Conservation (phyloP, 2,329 filamentous ascomycete species). For the Diplodia intermedia region DNA sequence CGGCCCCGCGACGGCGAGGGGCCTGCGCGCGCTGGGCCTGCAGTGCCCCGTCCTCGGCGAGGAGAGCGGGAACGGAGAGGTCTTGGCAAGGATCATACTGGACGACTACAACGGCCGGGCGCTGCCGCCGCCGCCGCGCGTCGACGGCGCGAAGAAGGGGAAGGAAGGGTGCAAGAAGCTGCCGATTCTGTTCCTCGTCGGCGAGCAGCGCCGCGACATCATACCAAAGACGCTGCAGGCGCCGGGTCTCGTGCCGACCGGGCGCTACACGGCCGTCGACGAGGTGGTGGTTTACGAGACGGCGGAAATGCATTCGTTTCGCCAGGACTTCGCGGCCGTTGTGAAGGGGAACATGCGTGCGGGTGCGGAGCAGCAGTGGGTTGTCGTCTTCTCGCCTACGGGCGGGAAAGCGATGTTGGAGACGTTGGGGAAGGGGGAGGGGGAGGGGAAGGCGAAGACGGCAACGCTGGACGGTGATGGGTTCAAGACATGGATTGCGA, state of each 20-base stretch:
- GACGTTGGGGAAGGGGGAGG: conserved; percentile 57
- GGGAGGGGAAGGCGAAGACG: conserved; percentile 44
- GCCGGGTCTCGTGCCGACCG: conserved; percentile 52
- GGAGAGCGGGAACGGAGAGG: conserved; percentile 84
- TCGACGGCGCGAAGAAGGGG: conserved; percentile 36
- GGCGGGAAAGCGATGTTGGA: conserved; percentile 67
- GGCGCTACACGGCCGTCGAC: conserved; percentile 68
- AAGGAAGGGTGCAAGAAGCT: conserved; percentile 55
- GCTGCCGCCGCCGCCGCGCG: conserved; percentile 26
- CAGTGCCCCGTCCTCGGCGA: conserved; percentile 72
- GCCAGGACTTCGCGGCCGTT: conserved; percentile 65
- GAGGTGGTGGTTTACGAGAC: conserved; percentile 90
- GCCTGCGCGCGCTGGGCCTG: conserved; percentile 64
- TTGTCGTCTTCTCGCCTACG: conserved; percentile 73
- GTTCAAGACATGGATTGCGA: conserved; percentile 71
- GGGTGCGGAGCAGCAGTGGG: conserved; percentile 64
- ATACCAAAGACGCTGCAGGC: conserved; percentile 82
- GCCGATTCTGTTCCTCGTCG: conserved; percentile 83
- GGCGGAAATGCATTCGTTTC: conserved; percentile 79
- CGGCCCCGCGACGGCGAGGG: conserved; percentile 79
- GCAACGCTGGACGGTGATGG: conserved; percentile 40
- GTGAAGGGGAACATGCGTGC: conserved; percentile 56
- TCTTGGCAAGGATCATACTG: conserved; percentile 78
- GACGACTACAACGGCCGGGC: conserved; percentile 69
- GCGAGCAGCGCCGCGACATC: conserved; percentile 86